phyloP scores from a whole-genome alignment of 2,329 filamentous ascomycete species.

The Alternaria tenuissima region DNA sequence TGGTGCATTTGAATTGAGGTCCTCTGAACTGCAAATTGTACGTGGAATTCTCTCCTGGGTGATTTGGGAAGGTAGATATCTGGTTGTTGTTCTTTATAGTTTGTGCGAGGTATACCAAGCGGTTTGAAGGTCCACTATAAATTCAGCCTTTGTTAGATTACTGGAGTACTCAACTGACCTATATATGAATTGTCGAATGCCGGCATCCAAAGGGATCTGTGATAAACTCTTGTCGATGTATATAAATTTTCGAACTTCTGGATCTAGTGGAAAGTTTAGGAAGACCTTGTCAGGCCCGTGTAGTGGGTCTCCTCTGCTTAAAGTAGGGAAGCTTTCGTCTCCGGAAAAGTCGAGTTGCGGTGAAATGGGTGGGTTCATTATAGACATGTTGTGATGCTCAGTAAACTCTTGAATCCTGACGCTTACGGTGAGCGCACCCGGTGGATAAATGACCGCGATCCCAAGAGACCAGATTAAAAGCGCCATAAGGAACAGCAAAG shows the following conservation, averaged over 20 bases:
- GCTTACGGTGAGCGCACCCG: not conserved
- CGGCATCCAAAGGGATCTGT: no score
- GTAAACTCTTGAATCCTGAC: not conserved
- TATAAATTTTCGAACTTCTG: no score
- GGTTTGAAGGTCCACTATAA: not conserved
- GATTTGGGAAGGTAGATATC: not conserved
- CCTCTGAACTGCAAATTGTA: not conserved
- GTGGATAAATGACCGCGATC: not conserved
- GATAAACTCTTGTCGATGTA: no score
- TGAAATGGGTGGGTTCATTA: not conserved
- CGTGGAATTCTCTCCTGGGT: not conserved
- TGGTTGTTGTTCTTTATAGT: not conserved
- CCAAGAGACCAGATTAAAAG: not conserved
- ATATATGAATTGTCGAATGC: not conserved
- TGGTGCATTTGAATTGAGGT: not conserved
- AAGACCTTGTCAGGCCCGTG: no score
- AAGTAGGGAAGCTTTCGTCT: not conserved
- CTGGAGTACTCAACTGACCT: not conserved
- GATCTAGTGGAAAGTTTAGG: no score
- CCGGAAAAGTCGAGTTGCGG: not conserved
- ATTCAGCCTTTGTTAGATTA: not conserved
- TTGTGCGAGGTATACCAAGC: not conserved
- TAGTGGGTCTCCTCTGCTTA: not conserved
- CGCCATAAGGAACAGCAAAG: not conserved
- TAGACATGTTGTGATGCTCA: not conserved